These are phyloP conservation scores for Beauveria sp. DNA, from an alignment of 2,329 filamentous ascomycete genomes.

Conservation along the genomic window DNA sequence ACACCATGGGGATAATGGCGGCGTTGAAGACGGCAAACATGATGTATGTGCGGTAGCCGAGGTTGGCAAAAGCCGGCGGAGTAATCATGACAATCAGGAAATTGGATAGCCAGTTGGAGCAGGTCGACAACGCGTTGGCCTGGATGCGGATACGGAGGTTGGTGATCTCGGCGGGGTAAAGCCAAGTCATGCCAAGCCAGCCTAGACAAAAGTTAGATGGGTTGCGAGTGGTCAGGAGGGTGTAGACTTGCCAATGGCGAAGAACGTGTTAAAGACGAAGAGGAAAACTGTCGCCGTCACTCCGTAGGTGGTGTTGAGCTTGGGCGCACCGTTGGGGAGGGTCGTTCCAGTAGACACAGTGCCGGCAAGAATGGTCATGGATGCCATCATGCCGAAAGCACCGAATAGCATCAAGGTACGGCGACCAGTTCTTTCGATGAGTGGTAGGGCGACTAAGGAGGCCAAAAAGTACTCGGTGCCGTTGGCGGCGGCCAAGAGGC, in stretches of 20 bases:
- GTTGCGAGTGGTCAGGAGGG: too few relatives aligned
- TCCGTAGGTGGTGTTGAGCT: conserved; percentile 20
- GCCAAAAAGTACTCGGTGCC: conserved; percentile 36
- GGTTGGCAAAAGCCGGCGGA: conserved; percentile 47
- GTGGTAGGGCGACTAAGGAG: conserved; percentile 29
- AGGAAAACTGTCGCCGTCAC: conserved; percentile 39
- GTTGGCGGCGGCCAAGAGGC: conserved; percentile 48
- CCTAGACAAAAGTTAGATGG: conserved; percentile 27
- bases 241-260: conserved; percentile 30
- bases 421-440: conserved; percentile 47
- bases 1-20: conserved; percentile 40
- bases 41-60: conserved; percentile 43
- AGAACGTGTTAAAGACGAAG: conserved; percentile 56
- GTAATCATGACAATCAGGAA: conserved; percentile 63
- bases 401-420: conserved; percentile 57
- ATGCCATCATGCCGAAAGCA: conserved; percentile 55
- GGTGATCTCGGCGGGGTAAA: conserved; percentile 55
- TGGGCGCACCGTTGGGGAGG: conserved; percentile 19
- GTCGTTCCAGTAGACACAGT: conserved; percentile 23
- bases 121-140: conserved; percentile 56
- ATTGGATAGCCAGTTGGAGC: conserved; percentile 53
- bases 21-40: conserved; percentile 46
- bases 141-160: conserved; percentile 52
- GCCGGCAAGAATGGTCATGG: conserved; percentile 48
- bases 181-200: conserved; percentile 55